These are phyloP conservation scores for Leccinum arenicola DNA, from an alignment of 768 basidiomycete genomes.

Conservation along the genomic window DNA sequence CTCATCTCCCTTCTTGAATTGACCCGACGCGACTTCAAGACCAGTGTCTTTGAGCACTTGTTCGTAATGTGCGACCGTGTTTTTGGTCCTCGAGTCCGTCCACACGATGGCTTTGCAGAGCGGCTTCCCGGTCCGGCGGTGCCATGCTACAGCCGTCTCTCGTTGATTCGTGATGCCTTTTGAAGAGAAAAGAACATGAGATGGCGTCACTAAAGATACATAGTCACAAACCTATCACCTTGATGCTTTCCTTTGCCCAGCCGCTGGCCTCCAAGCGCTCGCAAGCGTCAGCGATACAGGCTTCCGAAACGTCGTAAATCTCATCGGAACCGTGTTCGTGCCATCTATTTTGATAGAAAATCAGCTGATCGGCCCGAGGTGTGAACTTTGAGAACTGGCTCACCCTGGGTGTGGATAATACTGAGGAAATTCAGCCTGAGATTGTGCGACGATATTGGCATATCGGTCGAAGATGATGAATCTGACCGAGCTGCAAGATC, in stretches of 20 bases:
- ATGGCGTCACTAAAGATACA: not conserved
- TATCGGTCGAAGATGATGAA: conserved; percentile 89
- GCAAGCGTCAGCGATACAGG: conserved; percentile 72
- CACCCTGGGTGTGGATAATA: conserved; percentile 88
- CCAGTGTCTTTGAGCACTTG: conserved; percentile 69
- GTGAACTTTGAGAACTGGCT: conserved; percentile 14
- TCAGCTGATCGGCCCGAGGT: not conserved
- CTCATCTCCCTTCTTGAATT: conserved; percentile 68
- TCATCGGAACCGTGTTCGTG: conserved; percentile 92
- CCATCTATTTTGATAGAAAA: conserved; percentile 54
- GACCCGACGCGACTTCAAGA: conserved; percentile 64
- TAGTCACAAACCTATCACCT: conserved; percentile 78
- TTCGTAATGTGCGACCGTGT: conserved; percentile 78
- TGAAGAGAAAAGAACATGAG: conserved; percentile 1
- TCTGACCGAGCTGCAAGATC: conserved; percentile 66
- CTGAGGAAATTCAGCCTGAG: conserved; percentile 92
- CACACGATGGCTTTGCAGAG: conserved; percentile 91
- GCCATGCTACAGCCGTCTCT: conserved; percentile 95
- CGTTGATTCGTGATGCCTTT: conserved; percentile 95
- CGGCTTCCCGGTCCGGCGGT: conserved; percentile 83
- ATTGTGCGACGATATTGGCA: conserved; percentile 84
- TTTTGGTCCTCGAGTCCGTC: conserved; percentile 92
- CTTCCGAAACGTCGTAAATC: conserved; percentile 70
- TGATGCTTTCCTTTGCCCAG: conserved; percentile 78
- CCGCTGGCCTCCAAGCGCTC: conserved; percentile 70